Evolutionary conservation across 2,329 filamentous ascomycete genomes (phyloP), one percentile per base, ranked within the genome.

Genomic region (Pseudonectria buxi): DNA sequence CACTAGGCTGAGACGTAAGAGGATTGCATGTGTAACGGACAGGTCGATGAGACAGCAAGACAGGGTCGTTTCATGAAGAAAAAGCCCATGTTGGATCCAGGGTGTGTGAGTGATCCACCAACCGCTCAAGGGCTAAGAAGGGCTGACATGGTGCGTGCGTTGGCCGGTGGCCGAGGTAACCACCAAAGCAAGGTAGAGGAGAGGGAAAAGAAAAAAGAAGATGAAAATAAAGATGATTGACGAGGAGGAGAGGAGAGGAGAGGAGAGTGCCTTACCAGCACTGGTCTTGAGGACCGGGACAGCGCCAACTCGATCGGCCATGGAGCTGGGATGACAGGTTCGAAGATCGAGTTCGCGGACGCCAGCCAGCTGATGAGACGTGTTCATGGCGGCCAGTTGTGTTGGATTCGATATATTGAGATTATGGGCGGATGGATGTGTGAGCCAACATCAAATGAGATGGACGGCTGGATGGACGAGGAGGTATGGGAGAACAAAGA

Each of bases 271-370:
- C 74, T 71, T 57, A 79, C 75, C 74, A 54, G 75, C 69, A 54
- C 74, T 78, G 43, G 73, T 76, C 53, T 71, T 76, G 35, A 79
- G 59, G 24, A 68, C 75, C 3, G 75, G 74, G 28, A 79, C 68
- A 27, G 69, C 63, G 53, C 71, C 76, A 57, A 78, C 67, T 47
- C 65, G 67, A 54, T 75, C 69, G 36, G 68, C 67, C 45, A 76
- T 64, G 32, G 69, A 68, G 45, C 62, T 66, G 29, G 65, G 59
- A 37, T 67, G 60, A 41, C 62, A 69, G 36, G 62, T 58, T 44
- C 67, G 67, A 48, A 76, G 55, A 48, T 74, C 65, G 45, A 74
- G 65, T 62, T 73, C 69, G 46, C 65, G 61, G 50, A 71, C 59
- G 40, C 54, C 55, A 27, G 50, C 49, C 36, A 51, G 47, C 46